A percentile compares a stretch with the other conserved stretches of the same genome.
phyloP scores from a whole-genome alignment of 345 rosid genomes.

The Corymbia maculata region DNA sequence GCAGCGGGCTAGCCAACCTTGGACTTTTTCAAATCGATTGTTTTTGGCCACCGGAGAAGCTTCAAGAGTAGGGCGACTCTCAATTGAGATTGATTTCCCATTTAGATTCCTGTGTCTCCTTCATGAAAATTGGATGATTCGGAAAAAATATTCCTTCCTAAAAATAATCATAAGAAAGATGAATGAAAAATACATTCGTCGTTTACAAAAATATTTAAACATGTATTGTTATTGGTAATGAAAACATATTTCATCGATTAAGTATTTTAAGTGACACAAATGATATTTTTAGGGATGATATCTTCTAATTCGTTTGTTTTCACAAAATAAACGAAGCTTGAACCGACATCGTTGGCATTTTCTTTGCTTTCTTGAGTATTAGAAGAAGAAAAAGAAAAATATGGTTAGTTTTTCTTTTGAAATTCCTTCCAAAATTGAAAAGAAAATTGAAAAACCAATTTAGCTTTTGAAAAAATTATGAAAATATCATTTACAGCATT shows the following conservation, averaged over 20 bases:
- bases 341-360: fast-evolving
- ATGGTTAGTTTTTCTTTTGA: fast-evolving
- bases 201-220: fast-evolving
- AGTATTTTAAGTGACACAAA: no score
- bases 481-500: background rate
- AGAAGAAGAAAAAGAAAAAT: background rate
- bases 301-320: no score
- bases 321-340: fast-evolving
- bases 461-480: background rate
- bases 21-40: background rate
- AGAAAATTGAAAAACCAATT: background rate
- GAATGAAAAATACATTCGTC: fast-evolving
- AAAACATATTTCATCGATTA: fast-evolving
- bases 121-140: no score
- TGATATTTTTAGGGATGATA: no score
- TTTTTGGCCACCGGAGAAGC: background rate
- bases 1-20: background rate
- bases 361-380: background rate
- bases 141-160: fast-evolving
- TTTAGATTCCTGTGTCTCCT: no score
- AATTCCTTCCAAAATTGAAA: background rate
- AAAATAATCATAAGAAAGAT: no score
- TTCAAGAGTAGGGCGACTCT: background rate
- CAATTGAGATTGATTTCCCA: no score
- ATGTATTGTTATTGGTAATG: fast-evolving